Percentiles rank a stretch among this genome's conserved stretches.
Evolutionary conservation across 306 rosid species (phyloP).

Genomic region (Dryas alaskensis): DNA sequence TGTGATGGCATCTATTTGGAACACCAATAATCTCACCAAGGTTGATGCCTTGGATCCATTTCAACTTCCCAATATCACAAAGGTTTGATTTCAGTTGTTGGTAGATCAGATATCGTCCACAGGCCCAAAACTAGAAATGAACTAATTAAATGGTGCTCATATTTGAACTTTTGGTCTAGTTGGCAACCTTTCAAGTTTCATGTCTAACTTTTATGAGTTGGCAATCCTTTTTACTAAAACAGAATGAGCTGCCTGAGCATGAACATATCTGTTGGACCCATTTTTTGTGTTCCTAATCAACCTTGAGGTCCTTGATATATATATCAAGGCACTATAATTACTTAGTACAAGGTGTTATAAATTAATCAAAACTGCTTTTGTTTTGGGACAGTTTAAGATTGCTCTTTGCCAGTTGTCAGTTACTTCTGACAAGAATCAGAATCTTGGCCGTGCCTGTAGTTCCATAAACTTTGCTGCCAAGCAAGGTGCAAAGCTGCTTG

Average conservation of each 20-base stretch:
- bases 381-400: slow-evolving; percentile 27
- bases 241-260: no score
- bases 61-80: neutral
- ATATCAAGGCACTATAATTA: no score
- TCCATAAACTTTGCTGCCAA: slow-evolving; percentile 13
- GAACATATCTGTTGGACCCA: no score
- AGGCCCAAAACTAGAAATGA: neutral
- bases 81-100: slow-evolving; percentile 4
- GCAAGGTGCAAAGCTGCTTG: slow-evolving; percentile 19
- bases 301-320: no score
- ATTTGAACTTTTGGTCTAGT: no score
- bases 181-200: no score
- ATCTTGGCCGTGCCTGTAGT: slow-evolving; percentile 13
- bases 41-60: slow-evolving; percentile 7
- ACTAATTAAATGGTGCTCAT: no score
- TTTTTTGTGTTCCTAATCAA: no score
- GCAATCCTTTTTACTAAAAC: no score
- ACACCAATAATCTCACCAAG: neutral
- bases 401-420: slow-evolving; percentile 30
- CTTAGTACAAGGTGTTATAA: no score
- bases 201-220: no score
- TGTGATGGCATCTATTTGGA: slow-evolving; percentile 7
- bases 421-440: slow-evolving; percentile 24
- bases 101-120: neutral
- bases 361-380: neutral